Evolutionary conservation across 2,329 filamentous ascomycete genomes (phyloP).

Genomic region (Exophiala alcalophila): DNA sequence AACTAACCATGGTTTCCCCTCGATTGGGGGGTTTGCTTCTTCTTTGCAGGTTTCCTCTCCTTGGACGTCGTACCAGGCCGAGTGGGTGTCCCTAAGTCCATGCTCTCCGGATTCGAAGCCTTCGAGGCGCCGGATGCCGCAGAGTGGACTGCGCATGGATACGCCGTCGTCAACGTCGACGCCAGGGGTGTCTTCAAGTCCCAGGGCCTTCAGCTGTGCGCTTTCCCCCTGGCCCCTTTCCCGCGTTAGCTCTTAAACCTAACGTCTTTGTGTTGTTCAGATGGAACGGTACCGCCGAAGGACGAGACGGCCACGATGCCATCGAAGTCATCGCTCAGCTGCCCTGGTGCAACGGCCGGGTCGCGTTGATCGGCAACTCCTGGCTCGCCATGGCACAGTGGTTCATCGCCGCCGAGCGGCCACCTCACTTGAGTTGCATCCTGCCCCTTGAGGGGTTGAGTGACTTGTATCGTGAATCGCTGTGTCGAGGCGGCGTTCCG

Average conservation of each 20-base stretch:
- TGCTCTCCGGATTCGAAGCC: slow-evolving; percentile 13
- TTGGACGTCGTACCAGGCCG: slow-evolving; percentile 6
- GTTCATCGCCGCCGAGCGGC: slow-evolving; percentile 43
- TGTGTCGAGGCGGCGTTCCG: slow-evolving; percentile 38
- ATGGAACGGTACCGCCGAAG: slow-evolving; percentile 10
- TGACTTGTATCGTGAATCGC: slow-evolving; percentile 34
- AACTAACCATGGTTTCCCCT: no score
- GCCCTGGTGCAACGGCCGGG: slow-evolving; percentile 45
- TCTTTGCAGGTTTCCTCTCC: slow-evolving; percentile 1
- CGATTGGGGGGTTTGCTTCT: background rate
- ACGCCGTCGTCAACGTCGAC: slow-evolving; percentile 35
- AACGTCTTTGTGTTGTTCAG: slow-evolving; percentile 1
- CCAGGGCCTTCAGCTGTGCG: slow-evolving; percentile 32
- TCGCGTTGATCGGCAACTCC: slow-evolving; percentile 47
- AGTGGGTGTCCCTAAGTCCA: slow-evolving; percentile 3
- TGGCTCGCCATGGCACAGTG: slow-evolving; percentile 44
- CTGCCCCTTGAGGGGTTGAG: slow-evolving; percentile 49
- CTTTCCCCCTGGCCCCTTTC: no score
- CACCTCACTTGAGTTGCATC: slow-evolving; percentile 44
- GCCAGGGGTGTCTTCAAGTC: slow-evolving; percentile 31
- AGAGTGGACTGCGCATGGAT: slow-evolving; percentile 33
- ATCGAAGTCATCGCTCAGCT: slow-evolving; percentile 28
- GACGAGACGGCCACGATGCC: slow-evolving; percentile 9
- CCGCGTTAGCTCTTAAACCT: background rate
- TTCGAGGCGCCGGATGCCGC: slow-evolving; percentile 34